Evolutionary conservation across 345 rosid species (phyloP).

Genomic region (Hirschfeldia incana): DNA sequence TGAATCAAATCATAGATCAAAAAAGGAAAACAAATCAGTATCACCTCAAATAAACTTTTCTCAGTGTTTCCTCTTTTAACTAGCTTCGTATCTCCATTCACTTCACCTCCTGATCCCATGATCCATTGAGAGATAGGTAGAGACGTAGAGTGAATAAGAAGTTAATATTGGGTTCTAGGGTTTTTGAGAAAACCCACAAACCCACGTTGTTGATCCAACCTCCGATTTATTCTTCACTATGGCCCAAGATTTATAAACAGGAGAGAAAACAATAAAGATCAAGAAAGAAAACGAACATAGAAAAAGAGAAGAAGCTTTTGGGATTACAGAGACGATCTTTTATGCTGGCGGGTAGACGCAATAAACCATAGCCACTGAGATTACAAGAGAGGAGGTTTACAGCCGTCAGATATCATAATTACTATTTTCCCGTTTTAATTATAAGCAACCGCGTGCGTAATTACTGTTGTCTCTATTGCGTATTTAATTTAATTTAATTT

Average conservation of each 20-base stretch:
- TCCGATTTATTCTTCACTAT: constrained; percentile 1
- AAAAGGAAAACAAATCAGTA: not conserved
- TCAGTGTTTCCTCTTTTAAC: not conserved
- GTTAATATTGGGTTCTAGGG: constrained; percentile 24
- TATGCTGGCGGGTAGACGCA: not conserved
- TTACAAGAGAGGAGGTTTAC: not conserved
- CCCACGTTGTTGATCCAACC: constrained; percentile 1
- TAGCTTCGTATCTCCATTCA: constrained; percentile 29
- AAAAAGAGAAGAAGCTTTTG: not conserved
- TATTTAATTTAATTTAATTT: not conserved
- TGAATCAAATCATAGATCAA: constrained; percentile 26
- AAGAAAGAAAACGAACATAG: not conserved
- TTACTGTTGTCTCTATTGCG: not conserved
- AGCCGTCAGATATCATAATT: constrained; percentile 28
- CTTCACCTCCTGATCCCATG: constrained; percentile 17
- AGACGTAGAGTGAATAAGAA: constrained; percentile 21
- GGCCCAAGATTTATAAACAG: constrained; percentile 14
- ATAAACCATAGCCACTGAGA: constrained; percentile 25
- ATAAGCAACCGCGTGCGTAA: constrained; percentile 24
- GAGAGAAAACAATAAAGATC: not conserved
- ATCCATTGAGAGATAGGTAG: constrained; percentile 3
- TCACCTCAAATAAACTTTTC: constrained; percentile 19
- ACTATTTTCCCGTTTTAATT: constrained; percentile 4
- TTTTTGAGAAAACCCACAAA: constrained; percentile 17
- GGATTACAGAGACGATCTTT: not conserved